Evolutionary conservation across 805 yeast genomes (phyloP).

Genomic region (Candida manassasensis): DNA sequence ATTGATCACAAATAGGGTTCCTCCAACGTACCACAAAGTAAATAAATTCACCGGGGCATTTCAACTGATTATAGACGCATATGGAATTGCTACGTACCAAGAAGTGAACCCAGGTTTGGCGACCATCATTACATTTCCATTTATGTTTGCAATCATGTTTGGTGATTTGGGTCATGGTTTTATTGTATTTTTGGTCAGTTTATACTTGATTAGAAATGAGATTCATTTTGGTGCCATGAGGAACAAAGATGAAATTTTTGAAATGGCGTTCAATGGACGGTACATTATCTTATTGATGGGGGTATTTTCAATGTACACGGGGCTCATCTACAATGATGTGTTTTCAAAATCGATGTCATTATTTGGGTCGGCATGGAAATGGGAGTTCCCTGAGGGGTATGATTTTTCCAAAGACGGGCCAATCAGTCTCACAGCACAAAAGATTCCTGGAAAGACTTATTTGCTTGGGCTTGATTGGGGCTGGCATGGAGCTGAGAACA

Average conservation of each 20-base stretch:
- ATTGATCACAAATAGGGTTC: conserved; percentile 74
- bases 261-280: conserved; percentile 93
- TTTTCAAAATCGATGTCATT: conserved; percentile 88
- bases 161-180: conserved; percentile 98
- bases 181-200: conserved; percentile 70
- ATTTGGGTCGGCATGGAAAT: conserved; percentile 87
- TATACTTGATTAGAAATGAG: conserved; percentile 69
- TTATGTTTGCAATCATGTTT: conserved; percentile 98
- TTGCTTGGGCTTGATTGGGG: conserved; percentile 85
- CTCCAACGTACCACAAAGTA: conserved; percentile 94
- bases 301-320: conserved; percentile 89
- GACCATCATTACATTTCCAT: conserved; percentile 92
- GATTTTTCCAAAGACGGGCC: conserved; percentile 58
- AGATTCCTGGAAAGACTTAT: conserved; percentile 50
- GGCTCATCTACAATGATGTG: conserved; percentile 87
- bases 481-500: conserved; percentile 98
- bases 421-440: conserved; percentile 43
- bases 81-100: conserved; percentile 87
- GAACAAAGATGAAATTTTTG: conserved; percentile 82
- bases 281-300: conserved; percentile 93
- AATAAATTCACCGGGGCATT: conserved; percentile 92
- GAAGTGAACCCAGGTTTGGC: conserved; percentile 97
- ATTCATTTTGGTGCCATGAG: conserved; percentile 59
- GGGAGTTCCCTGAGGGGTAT: conserved; percentile 71
- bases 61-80: conserved; percentile 91